Percentiles rank a stretch among this genome's conserved stretches.
Evolutionary conservation across 2,329 filamentous ascomycete species (phyloP).

Genomic region (Colletotrichum destructivum): DNA sequence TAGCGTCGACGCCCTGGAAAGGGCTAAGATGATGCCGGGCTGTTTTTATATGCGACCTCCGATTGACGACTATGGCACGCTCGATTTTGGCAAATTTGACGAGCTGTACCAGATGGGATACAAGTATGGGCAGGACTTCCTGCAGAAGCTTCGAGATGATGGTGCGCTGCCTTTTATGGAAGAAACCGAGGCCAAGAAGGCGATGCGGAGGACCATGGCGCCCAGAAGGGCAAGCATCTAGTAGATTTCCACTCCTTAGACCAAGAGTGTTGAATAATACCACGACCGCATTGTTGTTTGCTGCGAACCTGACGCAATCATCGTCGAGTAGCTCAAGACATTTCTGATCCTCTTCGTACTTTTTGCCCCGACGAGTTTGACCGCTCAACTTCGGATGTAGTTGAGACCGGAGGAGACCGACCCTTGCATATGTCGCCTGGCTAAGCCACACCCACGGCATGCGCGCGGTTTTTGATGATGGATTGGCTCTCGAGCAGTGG

Average conservation of each 20-base stretch:
- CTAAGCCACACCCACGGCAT: conserved; percentile 9
- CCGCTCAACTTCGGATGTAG: conserved; percentile 12
- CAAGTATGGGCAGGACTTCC: conserved; percentile 84
- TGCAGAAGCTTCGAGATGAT: conserved; percentile 82
- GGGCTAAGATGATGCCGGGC: conserved; percentile 90
- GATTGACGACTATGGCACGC: conserved; percentile 91
- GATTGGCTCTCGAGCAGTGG: conserved; percentile 19
- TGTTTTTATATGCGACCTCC: conserved; percentile 98
- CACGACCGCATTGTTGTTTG: not conserved
- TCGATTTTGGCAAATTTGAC: conserved; percentile 98
- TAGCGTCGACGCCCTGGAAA: conserved; percentile 92
- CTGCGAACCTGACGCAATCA: not conserved
- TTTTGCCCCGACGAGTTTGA: conserved; percentile 1
- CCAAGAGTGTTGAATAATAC: conserved; percentile 23
- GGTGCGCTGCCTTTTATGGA: conserved; percentile 80
- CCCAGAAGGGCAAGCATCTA: conserved; percentile 84
- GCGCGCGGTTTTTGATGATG: not conserved
- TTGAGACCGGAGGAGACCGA: not conserved
- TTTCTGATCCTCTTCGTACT: not conserved
- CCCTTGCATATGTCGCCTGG: not conserved
- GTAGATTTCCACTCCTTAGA: conserved; percentile 27
- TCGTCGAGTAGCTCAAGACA: not conserved
- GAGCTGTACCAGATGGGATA: conserved; percentile 96
- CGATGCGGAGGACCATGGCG: conserved; percentile 83
- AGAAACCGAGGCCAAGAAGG: conserved; percentile 84